phyloP scores from a whole-genome alignment of 345 rosid species.

The Dovyalis caffra region DNA sequence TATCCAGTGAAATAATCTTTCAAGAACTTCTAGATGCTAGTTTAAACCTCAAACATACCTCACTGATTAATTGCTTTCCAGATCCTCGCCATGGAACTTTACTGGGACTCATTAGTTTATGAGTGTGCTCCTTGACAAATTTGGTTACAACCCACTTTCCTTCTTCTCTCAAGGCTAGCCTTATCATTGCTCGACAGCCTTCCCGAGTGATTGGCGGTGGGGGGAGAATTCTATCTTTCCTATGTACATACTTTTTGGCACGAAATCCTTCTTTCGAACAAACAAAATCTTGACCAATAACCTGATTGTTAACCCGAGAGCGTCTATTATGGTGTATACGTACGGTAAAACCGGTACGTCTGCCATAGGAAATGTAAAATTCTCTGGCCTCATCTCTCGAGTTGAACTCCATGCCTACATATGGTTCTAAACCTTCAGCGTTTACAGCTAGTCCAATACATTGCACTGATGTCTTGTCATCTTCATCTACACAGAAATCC shows the following conservation, averaged over 20 bases:
- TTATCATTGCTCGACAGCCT: slow-evolving; percentile 54
- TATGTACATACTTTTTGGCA: slow-evolving; percentile 46
- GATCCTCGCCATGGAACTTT: slow-evolving; percentile 52
- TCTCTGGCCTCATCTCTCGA: slow-evolving; percentile 54
- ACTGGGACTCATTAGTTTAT: slow-evolving; percentile 42
- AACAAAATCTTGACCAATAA: slow-evolving; percentile 58
- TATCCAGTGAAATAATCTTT: neutral
- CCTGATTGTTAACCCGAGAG: slow-evolving; percentile 44
- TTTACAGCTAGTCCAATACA: slow-evolving; percentile 23
- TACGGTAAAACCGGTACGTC: slow-evolving; percentile 44
- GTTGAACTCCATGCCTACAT: slow-evolving; percentile 44
- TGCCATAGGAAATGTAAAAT: slow-evolving; percentile 46
- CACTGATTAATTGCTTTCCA: slow-evolving; percentile 32
- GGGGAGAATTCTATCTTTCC: slow-evolving; percentile 57
- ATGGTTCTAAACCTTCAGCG: slow-evolving; percentile 29
- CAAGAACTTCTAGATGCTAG: neutral
- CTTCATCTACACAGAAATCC: slow-evolving; percentile 40
- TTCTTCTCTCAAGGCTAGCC: slow-evolving; percentile 44
- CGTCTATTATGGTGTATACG: slow-evolving; percentile 53
- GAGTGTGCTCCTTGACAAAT: slow-evolving; percentile 47
- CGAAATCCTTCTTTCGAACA: slow-evolving; percentile 59
- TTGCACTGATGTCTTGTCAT: slow-evolving; percentile 34
- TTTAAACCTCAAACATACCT: slow-evolving; percentile 24
- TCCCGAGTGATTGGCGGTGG: slow-evolving; percentile 53
- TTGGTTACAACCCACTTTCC: slow-evolving; percentile 52